Base-by-base conservation (phyloP, 176 grass and related monocot species). In the Aechmea fasciata region DNA sequence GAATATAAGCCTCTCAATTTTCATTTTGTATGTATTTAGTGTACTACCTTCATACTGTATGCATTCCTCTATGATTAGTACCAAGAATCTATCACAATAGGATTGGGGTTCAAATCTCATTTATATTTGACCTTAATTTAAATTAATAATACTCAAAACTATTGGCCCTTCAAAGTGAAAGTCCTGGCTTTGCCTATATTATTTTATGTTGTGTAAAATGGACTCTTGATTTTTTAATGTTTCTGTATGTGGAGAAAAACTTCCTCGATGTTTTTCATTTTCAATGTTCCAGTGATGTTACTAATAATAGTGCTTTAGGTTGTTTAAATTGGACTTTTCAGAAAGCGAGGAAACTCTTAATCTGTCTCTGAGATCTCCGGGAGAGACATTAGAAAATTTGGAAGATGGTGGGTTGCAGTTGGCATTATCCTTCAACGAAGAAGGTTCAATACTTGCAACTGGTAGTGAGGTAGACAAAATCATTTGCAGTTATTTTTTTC, bases 391-490 rank as follows among this genome's bases (percentile, higher is more conserved):
- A 69, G 57, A 26, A 19, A 66, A 77, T n/a, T 50, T 99, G 28
- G 77, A 54, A 29, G 85, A 88, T 86, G 70, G 83, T 63, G 87
- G 84, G 53, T 78, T 77, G 71, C 94, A 99, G 51, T 87, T 96
- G 75, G 51, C 89, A 1, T 75, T 90, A 25, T 85, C 75, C 69
- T 99, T 99, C 71, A 84, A 88, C 80, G 63, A 67, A 77, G 90
- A 84, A 68, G 94, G 94, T 68, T 93, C 90, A 24, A 29, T 88
- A 53, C 90, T 99, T 82, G 87, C 89, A 19, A 84, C 75, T 73
- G 94, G 94, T 69, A 81, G 84, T 63, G 89, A 93, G 82, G 94
- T 90, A 78, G 80, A 69, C 80, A 29, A 48, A 65, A 28, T 73
- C 11, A 8, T 49, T 68, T 84, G n/a, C 7, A 19, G 13, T 18